Conservation (phyloP, 345 rosid genomes). For the Eucalyptus urophylla region DNA sequence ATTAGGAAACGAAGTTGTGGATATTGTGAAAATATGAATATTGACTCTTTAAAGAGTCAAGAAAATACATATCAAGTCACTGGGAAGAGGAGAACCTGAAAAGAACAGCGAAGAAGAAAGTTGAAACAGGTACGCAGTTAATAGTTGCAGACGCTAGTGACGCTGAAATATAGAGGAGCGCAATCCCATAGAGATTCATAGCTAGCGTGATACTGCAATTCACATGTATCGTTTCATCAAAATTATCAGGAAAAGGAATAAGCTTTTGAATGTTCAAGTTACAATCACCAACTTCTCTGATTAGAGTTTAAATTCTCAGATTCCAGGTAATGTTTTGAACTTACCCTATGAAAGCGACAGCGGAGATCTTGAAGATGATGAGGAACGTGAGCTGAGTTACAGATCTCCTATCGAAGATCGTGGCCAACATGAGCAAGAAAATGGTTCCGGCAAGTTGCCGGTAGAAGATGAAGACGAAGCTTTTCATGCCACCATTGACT, state of each 20-base stretch:
- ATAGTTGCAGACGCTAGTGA: background rate
- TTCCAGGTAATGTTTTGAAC: background rate
- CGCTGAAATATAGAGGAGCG: background rate
- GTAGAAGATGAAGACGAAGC: constrained; percentile 5
- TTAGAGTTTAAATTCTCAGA: background rate
- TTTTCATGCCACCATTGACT: constrained; percentile 1
- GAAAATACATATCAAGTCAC: background rate
- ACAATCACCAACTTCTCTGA: background rate
- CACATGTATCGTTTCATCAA: background rate
- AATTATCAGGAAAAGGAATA: background rate
- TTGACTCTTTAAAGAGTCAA: background rate
- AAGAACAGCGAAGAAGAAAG: constrained; percentile 1
- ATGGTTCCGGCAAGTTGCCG: constrained; percentile 1
- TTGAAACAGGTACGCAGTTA: constrained; percentile 1
- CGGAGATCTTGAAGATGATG: constrained; percentile 2
- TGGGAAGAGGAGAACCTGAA: background rate
- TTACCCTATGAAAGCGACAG: constrained; percentile 1
- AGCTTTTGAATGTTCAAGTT: background rate
- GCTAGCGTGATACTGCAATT: constrained; percentile 1
- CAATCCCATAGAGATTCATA: background rate
- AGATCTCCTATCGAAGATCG: constrained; percentile 1
- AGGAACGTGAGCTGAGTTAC: background rate
- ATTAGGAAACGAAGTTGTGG: background rate
- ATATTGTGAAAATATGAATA: background rate
- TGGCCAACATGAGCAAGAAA: background rate